Conservation (phyloP, 2,329 filamentous ascomycete genomes). For the Alternaria sp. region DNA sequence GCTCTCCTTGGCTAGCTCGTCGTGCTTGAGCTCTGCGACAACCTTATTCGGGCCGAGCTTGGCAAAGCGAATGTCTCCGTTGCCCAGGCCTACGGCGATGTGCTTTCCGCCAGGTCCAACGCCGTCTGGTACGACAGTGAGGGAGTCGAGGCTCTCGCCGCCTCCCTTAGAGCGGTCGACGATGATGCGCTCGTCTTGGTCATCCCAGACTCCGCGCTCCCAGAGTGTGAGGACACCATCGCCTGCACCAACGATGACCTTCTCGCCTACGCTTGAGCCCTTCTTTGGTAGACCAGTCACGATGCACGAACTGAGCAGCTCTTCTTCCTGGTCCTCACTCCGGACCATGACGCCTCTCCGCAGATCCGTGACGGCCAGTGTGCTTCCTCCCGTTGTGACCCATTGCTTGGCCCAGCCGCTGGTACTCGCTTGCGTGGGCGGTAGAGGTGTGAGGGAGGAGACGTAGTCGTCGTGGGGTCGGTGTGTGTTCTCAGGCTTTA, state of each 20-base stretch:
- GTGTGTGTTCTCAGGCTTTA: constrained; percentile 75
- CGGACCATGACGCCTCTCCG: constrained; percentile 83
- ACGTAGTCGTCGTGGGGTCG: constrained; percentile 93
- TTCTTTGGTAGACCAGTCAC: constrained; percentile 77
- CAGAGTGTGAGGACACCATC: constrained; percentile 88
- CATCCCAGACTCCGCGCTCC: constrained; percentile 94
- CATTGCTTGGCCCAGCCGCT: constrained; percentile 93
- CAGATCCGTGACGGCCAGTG: constrained; percentile 86
- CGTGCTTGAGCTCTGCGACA: constrained; percentile 71
- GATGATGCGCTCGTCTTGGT: constrained; percentile 87
- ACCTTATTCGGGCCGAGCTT: constrained; percentile 77
- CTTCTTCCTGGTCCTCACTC: constrained; percentile 94
- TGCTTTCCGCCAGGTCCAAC: constrained; percentile 72
- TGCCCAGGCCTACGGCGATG: constrained; percentile 80
- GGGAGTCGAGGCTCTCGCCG: constrained; percentile 81
- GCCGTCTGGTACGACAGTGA: constrained; percentile 73
- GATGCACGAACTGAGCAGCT: constrained; percentile 81
- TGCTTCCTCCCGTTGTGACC: constrained; percentile 91
- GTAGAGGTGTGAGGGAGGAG: constrained; percentile 83
- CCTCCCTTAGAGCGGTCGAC: constrained; percentile 68
- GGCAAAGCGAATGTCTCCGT: constrained; percentile 79
- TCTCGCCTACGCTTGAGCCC: constrained; percentile 72
- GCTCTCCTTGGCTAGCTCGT: constrained; percentile 75
- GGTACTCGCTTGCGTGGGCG: constrained; percentile 78
- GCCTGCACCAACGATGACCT: constrained; percentile 77